A percentile compares a stretch with the other conserved stretches of the same genome.
These are phyloP conservation scores for Patellifolia procumbens DNA, from an alignment of 179 eudicot species.

Conservation along the genomic window DNA sequence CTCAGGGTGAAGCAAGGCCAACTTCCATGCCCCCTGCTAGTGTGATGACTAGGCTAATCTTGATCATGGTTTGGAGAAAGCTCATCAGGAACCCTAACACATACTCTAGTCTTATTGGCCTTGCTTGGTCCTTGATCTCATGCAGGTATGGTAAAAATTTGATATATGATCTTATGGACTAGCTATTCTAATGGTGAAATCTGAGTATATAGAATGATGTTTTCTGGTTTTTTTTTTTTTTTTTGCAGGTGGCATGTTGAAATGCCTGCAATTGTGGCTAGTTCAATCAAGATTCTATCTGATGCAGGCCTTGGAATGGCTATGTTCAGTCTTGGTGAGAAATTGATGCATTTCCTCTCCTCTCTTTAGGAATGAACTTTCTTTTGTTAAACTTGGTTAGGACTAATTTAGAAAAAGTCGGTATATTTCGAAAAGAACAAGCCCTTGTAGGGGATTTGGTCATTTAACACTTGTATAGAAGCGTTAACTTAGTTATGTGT, in stretches of 20 bases:
- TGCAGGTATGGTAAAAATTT: conserved; percentile 39
- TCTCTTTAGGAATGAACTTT: too few species aligned
- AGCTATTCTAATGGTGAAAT: not conserved
- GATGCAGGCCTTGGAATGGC: conserved; percentile 82
- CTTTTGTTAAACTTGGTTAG: too few species aligned
- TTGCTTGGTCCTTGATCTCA: conserved; percentile 57
- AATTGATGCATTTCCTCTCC: not conserved
- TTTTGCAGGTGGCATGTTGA: conserved; percentile 55
- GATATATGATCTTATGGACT: too few species aligned
- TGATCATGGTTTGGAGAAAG: conserved; percentile 60
- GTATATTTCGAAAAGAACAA: too few species aligned
- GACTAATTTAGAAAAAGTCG: too few species aligned
- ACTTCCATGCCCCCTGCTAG: conserved; percentile 44
- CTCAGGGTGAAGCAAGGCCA: conserved; percentile 11
- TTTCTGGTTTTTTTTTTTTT: not conserved
- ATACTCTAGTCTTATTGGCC: conserved; percentile 56
- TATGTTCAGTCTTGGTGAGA: conserved; percentile 72
- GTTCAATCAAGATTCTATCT: conserved; percentile 56
- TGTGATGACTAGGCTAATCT: conserved; percentile 54
- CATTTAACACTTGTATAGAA: not conserved
- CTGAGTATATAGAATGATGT: too few species aligned
- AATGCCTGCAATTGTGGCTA: conserved; percentile 54
- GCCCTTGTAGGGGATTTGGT: not conserved
- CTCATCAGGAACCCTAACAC: conserved; percentile 71
- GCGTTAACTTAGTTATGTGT: too few species aligned